phyloP scores from a whole-genome alignment of 2,329 filamentous ascomycete species.

The Madurella mycetomatis region DNA sequence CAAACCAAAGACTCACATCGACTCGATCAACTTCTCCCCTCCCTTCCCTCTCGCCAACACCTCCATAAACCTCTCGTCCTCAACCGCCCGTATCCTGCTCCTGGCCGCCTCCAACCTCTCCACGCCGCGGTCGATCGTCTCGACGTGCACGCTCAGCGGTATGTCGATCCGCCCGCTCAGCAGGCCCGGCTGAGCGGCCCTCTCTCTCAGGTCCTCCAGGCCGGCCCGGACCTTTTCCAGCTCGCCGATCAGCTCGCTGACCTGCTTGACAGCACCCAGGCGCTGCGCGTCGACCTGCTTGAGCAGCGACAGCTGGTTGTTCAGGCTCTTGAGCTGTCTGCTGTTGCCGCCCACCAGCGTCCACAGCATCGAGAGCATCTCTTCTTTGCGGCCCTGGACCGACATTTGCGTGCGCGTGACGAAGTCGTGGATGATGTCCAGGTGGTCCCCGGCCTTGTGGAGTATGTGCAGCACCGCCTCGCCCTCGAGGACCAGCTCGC shows the following conservation, averaged over 20 bases:
- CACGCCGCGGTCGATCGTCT: constrained; percentile 67
- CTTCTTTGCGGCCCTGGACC: constrained; percentile 55
- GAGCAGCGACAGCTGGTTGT: constrained; percentile 61
- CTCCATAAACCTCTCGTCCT: constrained; percentile 54
- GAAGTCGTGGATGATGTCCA: constrained; percentile 66
- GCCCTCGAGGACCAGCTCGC: constrained; percentile 63
- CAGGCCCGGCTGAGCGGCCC: constrained; percentile 63
- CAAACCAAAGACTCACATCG: constrained; percentile 4
- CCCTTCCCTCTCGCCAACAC: constrained; percentile 45
- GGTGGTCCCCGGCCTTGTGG: constrained; percentile 62
- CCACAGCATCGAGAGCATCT: constrained; percentile 68
- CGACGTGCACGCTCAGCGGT: constrained; percentile 69
- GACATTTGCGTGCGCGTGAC: constrained; percentile 59
- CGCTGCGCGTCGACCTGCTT: constrained; percentile 63
- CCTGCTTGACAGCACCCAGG: constrained; percentile 60
- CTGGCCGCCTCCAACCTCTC: constrained; percentile 65
- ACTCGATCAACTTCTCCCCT: constrained; percentile 28
- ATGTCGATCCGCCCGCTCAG: constrained; percentile 42
- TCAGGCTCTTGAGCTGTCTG: constrained; percentile 54
- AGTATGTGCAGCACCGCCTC: constrained; percentile 63
- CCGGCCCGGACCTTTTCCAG: constrained; percentile 68
- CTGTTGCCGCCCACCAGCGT: constrained; percentile 68
- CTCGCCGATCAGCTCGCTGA: constrained; percentile 66
- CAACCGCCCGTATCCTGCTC: constrained; percentile 52
- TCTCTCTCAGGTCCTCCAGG: constrained; percentile 66